A percentile compares a stretch with the other conserved stretches of the same genome.
Evolutionary conservation across 2,329 filamentous ascomycete species (phyloP).

Genomic region (Aspergillus brasiliensis): DNA sequence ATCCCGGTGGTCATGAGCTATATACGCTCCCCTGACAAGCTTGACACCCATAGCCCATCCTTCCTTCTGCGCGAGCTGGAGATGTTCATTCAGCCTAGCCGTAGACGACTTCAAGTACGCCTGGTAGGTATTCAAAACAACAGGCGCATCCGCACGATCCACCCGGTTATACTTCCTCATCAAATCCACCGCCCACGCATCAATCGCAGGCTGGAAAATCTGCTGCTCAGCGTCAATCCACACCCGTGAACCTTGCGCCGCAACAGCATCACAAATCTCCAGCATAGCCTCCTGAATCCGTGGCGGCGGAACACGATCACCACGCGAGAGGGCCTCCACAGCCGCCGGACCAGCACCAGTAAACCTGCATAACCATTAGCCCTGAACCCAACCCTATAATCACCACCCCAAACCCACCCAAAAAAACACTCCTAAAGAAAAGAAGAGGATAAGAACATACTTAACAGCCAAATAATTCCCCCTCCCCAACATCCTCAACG

Average conservation of each 20-base stretch:
- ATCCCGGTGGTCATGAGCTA: conserved; percentile 40
- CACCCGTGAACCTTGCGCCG: conserved; percentile 39
- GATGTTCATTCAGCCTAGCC: conserved; percentile 40
- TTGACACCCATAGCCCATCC: conserved; percentile 48
- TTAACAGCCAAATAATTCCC: conserved; percentile 50
- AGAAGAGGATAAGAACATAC: conserved; percentile 25
- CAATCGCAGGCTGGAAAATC: conserved; percentile 47
- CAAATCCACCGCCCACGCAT: conserved; percentile 49
- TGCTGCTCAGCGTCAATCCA: conserved; percentile 54
- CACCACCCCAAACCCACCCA: background rate
- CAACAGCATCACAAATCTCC: conserved; percentile 39
- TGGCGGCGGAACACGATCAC: conserved; percentile 34
- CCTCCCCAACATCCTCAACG: conserved; percentile 46
- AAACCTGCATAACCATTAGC: conserved; percentile 30
- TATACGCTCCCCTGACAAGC: conserved; percentile 51
- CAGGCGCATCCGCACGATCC: background rate
- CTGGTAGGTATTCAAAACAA: conserved; percentile 50
- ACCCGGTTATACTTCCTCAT: conserved; percentile 48
- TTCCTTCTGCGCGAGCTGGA: conserved; percentile 41
- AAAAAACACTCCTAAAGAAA: background rate
- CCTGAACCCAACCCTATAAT: background rate
- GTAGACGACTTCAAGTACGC: conserved; percentile 49
- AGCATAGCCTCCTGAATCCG: conserved; percentile 40
- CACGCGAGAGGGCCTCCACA: conserved; percentile 39
- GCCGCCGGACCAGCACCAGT: conserved; percentile 47